phyloP scores from a whole-genome alignment of 495 filamentous ascomycete genomes.

The Tuber calosporum region DNA sequence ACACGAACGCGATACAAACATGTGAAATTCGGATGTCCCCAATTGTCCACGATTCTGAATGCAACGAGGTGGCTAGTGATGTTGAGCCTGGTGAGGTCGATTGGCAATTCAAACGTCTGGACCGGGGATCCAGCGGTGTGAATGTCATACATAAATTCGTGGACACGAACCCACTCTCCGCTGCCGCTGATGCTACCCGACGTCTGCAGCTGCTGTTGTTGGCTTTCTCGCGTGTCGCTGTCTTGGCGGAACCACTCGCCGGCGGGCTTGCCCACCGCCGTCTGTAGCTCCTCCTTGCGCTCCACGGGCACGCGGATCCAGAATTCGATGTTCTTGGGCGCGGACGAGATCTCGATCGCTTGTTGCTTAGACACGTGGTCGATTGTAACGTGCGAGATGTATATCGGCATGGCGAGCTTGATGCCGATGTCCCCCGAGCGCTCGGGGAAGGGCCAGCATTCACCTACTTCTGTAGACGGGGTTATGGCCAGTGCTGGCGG shows the following conservation, averaged over 20 bases:
- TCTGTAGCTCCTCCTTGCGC: slow-evolving; percentile 29
- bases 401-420: slow-evolving; percentile 46
- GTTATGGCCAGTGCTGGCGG: slow-evolving; percentile 47
- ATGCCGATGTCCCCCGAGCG: slow-evolving; percentile 45
- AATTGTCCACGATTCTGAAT: slow-evolving; percentile 34
- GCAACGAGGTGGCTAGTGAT: slow-evolving; percentile 28
- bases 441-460: slow-evolving; percentile 58
- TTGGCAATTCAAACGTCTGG: slow-evolving; percentile 28
- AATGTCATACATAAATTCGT: slow-evolving; percentile 34
- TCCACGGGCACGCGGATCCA: slow-evolving; percentile 46
- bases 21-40: slow-evolving; percentile 38
- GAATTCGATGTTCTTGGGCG: slow-evolving; percentile 56
- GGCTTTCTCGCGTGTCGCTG: not conserved
- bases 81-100: slow-evolving; percentile 31
- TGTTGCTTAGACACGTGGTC: slow-evolving; percentile 55
- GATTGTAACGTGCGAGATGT: slow-evolving; percentile 53
- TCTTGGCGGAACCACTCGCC: not conserved
- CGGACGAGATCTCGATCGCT: slow-evolving; percentile 51
- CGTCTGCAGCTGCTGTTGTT: slow-evolving; percentile 3
- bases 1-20: slow-evolving; percentile 39
- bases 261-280: not conserved
- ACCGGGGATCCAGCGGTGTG: slow-evolving; percentile 5
- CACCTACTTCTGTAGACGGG: slow-evolving; percentile 55
- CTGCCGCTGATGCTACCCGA: not conserved
- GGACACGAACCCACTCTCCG: not conserved